A percentile compares a stretch with the other conserved stretches of the same genome.
Conservation (phyloP, 176 grass and related monocot genomes). For the Eleusine coracana region DNA sequence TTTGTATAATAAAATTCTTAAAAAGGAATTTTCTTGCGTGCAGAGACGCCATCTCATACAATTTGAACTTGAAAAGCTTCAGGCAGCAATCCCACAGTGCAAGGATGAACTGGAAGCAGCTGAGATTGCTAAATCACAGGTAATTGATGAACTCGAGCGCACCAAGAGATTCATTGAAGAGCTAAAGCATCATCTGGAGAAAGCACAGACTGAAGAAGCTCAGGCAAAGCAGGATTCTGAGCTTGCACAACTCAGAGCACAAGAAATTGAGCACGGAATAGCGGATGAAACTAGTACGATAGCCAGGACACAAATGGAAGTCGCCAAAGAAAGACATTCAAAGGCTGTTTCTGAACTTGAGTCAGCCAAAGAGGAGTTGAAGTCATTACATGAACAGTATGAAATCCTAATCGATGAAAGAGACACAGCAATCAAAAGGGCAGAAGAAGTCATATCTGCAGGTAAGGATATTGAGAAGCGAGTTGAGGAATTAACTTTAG, state of each 20-base stretch:
- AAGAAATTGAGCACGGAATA: constrained; percentile 85
- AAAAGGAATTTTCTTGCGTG: constrained; percentile 22
- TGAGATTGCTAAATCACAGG: constrained; percentile 61
- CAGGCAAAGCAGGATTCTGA: constrained; percentile 87
- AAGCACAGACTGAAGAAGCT: constrained; percentile 77
- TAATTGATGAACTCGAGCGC: constrained; percentile 60
- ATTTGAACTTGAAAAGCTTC: constrained; percentile 72
- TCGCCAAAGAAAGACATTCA: constrained; percentile 68
- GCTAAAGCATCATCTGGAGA: constrained; percentile 85
- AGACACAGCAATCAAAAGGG: constrained; percentile 60
- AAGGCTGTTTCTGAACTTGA: constrained; percentile 63
- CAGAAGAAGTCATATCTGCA: constrained; percentile 58
- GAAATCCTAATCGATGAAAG: constrained; percentile 60
- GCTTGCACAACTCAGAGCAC: constrained; percentile 69
- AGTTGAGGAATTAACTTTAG: constrained; percentile 75
- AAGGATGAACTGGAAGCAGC: constrained; percentile 68
- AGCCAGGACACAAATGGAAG: constrained; percentile 66
- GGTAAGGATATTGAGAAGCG: constrained; percentile 66
- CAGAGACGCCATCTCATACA: constrained; percentile 75
- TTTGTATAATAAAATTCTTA: constrained; percentile 22
- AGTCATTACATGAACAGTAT: constrained; percentile 59
- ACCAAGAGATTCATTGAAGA: constrained; percentile 77
- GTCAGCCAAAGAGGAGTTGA: constrained; percentile 55
- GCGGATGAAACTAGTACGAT: constrained; percentile 71
- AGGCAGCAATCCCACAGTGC: constrained; percentile 66